These are phyloP conservation scores for Gaertneriomyces semiglobifer DNA, from an alignment of 192 early-diverging fungal species.

Conservation along the genomic window DNA sequence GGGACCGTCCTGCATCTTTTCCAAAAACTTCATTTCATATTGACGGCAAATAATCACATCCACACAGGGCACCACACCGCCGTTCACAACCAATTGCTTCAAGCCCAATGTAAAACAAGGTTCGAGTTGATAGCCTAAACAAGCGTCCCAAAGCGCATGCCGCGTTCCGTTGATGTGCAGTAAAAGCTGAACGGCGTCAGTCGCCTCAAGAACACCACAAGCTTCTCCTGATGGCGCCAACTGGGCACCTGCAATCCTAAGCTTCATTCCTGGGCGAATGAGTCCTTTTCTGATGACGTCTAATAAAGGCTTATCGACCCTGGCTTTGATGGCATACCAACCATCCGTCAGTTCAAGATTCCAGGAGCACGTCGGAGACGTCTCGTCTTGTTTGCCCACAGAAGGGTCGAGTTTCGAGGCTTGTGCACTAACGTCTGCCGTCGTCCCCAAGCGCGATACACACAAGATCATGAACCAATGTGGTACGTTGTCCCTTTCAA, in stretches of 20 bases:
- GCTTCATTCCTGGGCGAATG: conserved; percentile 58
- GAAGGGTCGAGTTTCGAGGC: too few species aligned
- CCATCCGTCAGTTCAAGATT: conserved; percentile 63
- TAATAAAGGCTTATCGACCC: conserved; percentile 47
- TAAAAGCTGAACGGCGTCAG: conserved; percentile 28
- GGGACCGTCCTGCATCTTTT: conserved; percentile 41
- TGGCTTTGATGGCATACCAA: conserved; percentile 63
- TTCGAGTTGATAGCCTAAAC: conserved; percentile 53
- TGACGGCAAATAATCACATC: conserved; percentile 59
- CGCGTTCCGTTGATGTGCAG: conserved; percentile 57
- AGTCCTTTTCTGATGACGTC: conserved; percentile 33
- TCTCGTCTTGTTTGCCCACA: neutral
- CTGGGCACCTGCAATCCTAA: conserved; percentile 58
- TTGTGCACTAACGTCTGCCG: too few species aligned
- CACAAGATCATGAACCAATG: conserved; percentile 58
- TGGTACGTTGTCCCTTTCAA: conserved; percentile 62
- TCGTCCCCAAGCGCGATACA: conserved; percentile 46
- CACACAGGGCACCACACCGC: conserved; percentile 58
- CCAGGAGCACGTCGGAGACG: neutral
- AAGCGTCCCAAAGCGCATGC: conserved; percentile 58
- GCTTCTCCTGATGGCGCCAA: conserved; percentile 28
- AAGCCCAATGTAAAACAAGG: conserved; percentile 33
- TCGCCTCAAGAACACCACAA: conserved; percentile 37
- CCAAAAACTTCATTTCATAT: conserved; percentile 52
- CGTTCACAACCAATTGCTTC: conserved; percentile 39